A percentile compares a stretch with the other conserved stretches of the same genome.
Conservation (phyloP, 169 alveolate genomes). For the Cryptosporidium viatorum region DNA sequence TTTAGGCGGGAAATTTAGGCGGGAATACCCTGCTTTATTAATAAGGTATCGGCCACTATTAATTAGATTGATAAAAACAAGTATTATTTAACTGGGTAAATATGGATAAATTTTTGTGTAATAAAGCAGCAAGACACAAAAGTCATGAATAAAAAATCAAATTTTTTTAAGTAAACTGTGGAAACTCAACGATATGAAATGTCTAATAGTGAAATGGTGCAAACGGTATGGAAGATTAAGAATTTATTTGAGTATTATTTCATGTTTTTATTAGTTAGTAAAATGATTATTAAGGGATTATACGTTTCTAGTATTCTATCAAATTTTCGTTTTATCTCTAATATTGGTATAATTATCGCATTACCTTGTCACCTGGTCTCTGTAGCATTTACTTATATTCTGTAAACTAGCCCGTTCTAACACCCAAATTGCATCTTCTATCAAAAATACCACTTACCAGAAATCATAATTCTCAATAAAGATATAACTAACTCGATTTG, state of each 20-base stretch:
- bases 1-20: neutral
- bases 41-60: constrained; percentile 5
- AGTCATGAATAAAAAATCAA: neutral
- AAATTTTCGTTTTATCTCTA: no score
- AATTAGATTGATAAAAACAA: neutral
- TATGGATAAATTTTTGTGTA: neutral
- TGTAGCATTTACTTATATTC: no score
- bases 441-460: no score
- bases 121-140: neutral
- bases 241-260: no score
- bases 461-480: neutral
- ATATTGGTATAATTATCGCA: no score
- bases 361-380: no score
- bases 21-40: neutral
- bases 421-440: no score
- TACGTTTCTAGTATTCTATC: no score
- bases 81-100: neutral
- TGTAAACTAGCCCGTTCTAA: no score
- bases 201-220: no score
- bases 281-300: no score
- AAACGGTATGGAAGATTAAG: neutral
- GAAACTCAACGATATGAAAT: neutral
- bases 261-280: no score
- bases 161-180: neutral
- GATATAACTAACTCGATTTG: neutral